Base-by-base conservation (phyloP, 1,284 basidiomycete species). In the Sporisorium sorghi region DNA sequence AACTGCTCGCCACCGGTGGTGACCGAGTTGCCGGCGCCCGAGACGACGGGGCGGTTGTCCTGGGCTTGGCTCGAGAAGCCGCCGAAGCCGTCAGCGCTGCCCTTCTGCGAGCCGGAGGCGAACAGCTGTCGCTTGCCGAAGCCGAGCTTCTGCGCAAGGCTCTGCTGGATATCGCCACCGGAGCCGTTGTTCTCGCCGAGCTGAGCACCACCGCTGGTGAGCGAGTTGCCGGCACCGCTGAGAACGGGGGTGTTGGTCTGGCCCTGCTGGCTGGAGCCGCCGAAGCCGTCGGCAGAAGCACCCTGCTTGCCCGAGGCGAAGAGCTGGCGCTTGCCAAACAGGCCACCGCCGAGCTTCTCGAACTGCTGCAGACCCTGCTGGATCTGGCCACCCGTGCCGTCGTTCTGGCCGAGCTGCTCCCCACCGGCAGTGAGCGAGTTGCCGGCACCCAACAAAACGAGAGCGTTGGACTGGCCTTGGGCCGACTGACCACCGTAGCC, bases 21-120 rank as follows among this genome's bases (percentile, higher is more conserved):
- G 40, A 66, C 56, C 19, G 63, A 66, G 63, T 66, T 66, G 52
- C 63, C 57, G 8, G 63, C 57, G 17, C 63, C 63, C 2, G 52
- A 55, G 23, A 66, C 56, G 10, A 66, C 57, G 33, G 63, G 63
- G 10, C 46, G 40, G 57, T 66, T 66, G 40, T 30, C 23, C 57
- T 66, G 63, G 17, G 47, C 51, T 52, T 66, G 63, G 14, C 8
- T 10, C 12, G 57, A 59, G 28, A 46, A 47, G 14, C 63, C 63
- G 30, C 63, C 63, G 32, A 44, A 66, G 14, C 57, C 63, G 23
- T 66, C 52, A n/a, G 57, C 57, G 33, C 43, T 44, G 33, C 51
- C 63, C 43, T 47, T 3, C 52, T 66, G 63, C 43, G 40, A 43
- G 52, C 57, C 63, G 35, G 56, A 54, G 46, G 63, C 63, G 24